phyloP scores from a whole-genome alignment of 176 grass and related monocot species.

The Carex parvula region DNA sequence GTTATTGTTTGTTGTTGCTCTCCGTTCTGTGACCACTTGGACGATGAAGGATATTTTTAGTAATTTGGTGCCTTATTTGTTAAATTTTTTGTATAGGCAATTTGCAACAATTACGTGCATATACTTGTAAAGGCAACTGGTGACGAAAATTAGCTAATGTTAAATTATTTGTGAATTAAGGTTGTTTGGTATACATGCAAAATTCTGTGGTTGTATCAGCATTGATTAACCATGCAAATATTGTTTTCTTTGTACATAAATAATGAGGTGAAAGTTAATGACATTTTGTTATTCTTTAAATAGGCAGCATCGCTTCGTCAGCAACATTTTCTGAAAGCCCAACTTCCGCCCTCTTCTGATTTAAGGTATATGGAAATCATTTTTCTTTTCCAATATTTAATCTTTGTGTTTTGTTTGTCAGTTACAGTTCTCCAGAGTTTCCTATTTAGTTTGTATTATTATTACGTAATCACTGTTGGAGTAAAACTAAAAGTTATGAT shows the following conservation, averaged over 20 bases:
- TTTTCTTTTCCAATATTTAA: slow-evolving; percentile 1
- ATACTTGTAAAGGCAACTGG: not conserved
- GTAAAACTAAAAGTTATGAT: not conserved
- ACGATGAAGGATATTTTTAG: slow-evolving; percentile 33
- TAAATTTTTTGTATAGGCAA: not conserved
- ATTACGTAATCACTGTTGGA: not conserved
- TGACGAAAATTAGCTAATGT: not conserved
- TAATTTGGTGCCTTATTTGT: slow-evolving; percentile 2
- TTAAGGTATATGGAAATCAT: slow-evolving; percentile 52
- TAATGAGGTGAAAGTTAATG: not conserved
- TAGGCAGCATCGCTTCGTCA: slow-evolving; percentile 76
- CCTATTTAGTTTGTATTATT: not conserved
- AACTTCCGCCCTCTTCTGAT: slow-evolving; percentile 67
- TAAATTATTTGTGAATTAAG: not conserved
- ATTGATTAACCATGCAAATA: not conserved
- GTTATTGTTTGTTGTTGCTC: slow-evolving; percentile 1
- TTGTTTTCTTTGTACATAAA: not conserved
- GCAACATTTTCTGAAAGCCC: slow-evolving; percentile 75
- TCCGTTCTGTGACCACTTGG: slow-evolving; percentile 51
- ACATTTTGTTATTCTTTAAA: slow-evolving; percentile 21
- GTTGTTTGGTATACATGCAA: not conserved
- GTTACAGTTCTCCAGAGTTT: not conserved
- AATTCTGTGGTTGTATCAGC: not conserved
- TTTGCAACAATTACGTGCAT: not conserved
- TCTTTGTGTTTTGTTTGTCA: not conserved